phyloP scores from a whole-genome alignment of 306 rosid genomes.

The Sophora flavescens region DNA sequence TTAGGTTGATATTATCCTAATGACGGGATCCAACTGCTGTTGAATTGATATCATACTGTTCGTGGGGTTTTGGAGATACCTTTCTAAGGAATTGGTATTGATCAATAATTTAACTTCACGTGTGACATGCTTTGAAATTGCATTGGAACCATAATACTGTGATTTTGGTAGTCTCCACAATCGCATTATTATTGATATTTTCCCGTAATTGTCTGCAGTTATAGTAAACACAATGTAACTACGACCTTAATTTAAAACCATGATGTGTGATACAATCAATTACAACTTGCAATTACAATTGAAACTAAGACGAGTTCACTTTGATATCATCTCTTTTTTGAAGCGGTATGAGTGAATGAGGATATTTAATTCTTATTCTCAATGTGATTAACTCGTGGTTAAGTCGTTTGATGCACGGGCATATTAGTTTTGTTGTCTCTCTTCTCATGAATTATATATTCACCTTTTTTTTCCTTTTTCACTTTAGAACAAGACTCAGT shows the following conservation, averaged over 20 bases:
- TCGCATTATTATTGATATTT: not conserved
- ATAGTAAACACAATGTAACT: not conserved
- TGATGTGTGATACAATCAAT: not conserved
- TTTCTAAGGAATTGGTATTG: constrained; percentile 21
- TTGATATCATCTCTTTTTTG: not conserved
- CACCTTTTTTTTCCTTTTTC: not conserved
- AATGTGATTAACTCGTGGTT: not conserved
- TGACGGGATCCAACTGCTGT: constrained; percentile 10
- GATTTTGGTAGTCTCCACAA: not conserved
- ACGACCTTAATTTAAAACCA: too few relatives aligned
- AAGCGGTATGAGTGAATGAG: not conserved
- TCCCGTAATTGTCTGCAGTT: not conserved
- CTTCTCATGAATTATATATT: constrained; percentile 24
- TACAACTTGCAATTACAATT: not conserved
- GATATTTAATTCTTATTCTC: constrained; percentile 9
- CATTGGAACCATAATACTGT: too few relatives aligned
- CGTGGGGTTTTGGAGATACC: not conserved
- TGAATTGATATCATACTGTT: not conserved
- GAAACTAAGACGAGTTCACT: not conserved
- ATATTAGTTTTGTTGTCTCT: not conserved
- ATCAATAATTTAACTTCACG: not conserved
- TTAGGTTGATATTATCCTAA: not conserved
- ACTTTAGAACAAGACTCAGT: constrained; percentile 79
- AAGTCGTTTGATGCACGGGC: not conserved
- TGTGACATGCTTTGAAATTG: not conserved